Conservation (phyloP, 306 rosid species). For the Chamaecrista fasciculata region DNA sequence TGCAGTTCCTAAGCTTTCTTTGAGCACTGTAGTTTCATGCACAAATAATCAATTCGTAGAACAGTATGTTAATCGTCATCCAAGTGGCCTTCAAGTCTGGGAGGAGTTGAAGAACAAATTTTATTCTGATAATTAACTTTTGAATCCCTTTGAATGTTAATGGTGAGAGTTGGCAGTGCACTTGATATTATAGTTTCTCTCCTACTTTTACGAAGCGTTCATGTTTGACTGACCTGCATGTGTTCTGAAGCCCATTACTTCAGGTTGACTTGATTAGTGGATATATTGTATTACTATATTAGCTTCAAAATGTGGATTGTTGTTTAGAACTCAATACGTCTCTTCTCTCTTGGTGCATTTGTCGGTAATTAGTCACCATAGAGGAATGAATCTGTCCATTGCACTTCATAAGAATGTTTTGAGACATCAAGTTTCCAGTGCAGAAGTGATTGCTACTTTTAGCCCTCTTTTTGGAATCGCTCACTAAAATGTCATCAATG, state of each 20-base stretch:
- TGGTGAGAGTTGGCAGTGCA: background rate
- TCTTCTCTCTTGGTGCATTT: background rate
- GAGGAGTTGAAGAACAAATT: slow-evolving; percentile 47
- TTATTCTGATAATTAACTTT: slow-evolving; percentile 23
- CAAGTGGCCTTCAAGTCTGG: slow-evolving; percentile 68
- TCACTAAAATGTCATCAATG: background rate
- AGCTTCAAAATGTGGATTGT: slow-evolving; percentile 12
- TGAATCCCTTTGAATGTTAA: background rate
- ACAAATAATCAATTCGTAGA: slow-evolving; percentile 41
- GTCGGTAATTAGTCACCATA: background rate
- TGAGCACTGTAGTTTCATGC: slow-evolving; percentile 67
- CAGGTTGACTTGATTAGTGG: background rate
- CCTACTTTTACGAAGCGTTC: background rate
- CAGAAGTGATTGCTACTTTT: background rate
- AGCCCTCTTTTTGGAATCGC: background rate
- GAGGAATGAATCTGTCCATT: background rate
- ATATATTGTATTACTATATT: background rate
- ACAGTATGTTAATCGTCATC: slow-evolving; percentile 57
- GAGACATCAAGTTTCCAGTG: background rate
- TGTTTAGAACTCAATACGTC: background rate
- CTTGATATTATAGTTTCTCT: slow-evolving; percentile 6
- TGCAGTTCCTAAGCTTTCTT: slow-evolving; percentile 36
- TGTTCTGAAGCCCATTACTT: slow-evolving; percentile 4
- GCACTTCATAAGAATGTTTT: background rate
- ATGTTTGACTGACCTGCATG: slow-evolving; percentile 14